phyloP scores from a whole-genome alignment of 768 basidiomycete species.

The Tricholoma saponaceum region DNA sequence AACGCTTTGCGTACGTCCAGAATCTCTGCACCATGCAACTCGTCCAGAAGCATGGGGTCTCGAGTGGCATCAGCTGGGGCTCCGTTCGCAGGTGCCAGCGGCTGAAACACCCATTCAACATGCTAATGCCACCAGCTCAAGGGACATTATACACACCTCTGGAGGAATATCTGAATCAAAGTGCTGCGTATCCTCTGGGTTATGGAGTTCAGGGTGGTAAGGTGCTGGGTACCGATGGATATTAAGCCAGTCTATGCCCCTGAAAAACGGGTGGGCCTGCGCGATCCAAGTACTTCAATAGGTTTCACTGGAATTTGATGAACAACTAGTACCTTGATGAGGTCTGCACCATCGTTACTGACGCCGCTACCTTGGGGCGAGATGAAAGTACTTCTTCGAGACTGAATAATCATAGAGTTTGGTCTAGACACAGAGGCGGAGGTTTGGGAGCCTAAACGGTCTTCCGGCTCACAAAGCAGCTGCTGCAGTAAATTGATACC shows the following conservation, averaged over 20 bases:
- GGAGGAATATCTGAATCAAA: constrained; percentile 93
- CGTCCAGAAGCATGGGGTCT: constrained; percentile 85
- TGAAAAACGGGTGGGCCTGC: constrained; percentile 88
- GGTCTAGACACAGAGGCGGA: constrained; percentile 67
- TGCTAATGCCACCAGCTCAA: neutral
- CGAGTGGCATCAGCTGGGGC: constrained; percentile 79
- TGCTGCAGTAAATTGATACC: constrained; percentile 85
- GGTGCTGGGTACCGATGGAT: constrained; percentile 83
- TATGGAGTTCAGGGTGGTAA: constrained; percentile 79
- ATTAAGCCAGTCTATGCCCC: constrained; percentile 84
- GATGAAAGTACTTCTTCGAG: constrained; percentile 72
- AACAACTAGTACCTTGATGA: constrained; percentile 67
- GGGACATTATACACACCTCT: constrained; percentile 51
- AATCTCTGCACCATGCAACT: constrained; percentile 80
- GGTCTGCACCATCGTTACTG: constrained; percentile 78
- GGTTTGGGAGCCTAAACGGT: constrained; percentile 79
- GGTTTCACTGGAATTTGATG: constrained; percentile 1
- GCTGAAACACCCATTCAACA: constrained; percentile 49
- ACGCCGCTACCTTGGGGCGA: constrained; percentile 39
- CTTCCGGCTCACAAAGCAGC: constrained; percentile 93
- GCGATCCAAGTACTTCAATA: constrained; percentile 9
- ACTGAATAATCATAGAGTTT: constrained; percentile 71
- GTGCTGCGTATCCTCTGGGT: constrained; percentile 88
- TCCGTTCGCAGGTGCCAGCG: constrained; percentile 86
- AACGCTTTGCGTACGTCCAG: constrained; percentile 88